A percentile compares a stretch with the other conserved stretches of the same genome.
Evolutionary conservation across 2,329 filamentous ascomycete species (phyloP).

Genomic region (Clonostachys chloroleuca): DNA sequence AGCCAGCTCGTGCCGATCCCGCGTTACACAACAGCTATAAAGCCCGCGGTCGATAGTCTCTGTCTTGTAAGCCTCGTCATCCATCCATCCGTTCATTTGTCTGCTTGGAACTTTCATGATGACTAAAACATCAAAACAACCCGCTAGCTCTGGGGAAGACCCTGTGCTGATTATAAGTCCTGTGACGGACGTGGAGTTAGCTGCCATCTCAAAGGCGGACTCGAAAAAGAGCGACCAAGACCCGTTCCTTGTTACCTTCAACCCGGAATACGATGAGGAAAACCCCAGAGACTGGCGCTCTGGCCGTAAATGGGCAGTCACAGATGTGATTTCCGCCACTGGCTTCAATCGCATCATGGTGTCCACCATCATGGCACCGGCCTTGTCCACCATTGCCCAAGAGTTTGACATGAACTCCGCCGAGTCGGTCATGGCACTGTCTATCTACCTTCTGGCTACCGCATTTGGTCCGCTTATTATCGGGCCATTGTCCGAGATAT

Average conservation of each 20-base stretch:
- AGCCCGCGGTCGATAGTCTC: too few relatives aligned
- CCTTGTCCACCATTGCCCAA: conserved; percentile 38
- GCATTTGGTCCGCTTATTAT: conserved; percentile 37
- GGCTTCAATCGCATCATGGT: conserved; percentile 48
- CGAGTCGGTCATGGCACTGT: conserved; percentile 41
- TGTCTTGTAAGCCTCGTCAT: too few relatives aligned
- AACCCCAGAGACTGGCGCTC: conserved; percentile 33
- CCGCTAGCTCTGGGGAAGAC: too few relatives aligned
- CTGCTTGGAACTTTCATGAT: too few relatives aligned
- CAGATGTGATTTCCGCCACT: conserved; percentile 39
- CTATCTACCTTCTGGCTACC: conserved; percentile 34
- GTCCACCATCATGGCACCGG: conserved; percentile 47
- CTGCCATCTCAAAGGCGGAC: too few relatives aligned
- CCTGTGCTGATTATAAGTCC: too few relatives aligned
- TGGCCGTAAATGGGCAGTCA: conserved; percentile 41
- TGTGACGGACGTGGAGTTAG: too few relatives aligned
- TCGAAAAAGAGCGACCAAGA: conserved; percentile 3
- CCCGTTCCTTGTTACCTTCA: conserved; percentile 16
- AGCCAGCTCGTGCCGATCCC: too few relatives aligned
- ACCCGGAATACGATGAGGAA: conserved; percentile 18
- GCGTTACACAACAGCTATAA: too few relatives aligned
- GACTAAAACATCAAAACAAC: too few relatives aligned
- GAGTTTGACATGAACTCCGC: conserved; percentile 45
- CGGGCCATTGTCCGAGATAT: conserved; percentile 41
- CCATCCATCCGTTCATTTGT: too few relatives aligned